phyloP scores from a whole-genome alignment of 1,284 basidiomycete genomes.

The Cutaneotrichosporon sp. region DNA sequence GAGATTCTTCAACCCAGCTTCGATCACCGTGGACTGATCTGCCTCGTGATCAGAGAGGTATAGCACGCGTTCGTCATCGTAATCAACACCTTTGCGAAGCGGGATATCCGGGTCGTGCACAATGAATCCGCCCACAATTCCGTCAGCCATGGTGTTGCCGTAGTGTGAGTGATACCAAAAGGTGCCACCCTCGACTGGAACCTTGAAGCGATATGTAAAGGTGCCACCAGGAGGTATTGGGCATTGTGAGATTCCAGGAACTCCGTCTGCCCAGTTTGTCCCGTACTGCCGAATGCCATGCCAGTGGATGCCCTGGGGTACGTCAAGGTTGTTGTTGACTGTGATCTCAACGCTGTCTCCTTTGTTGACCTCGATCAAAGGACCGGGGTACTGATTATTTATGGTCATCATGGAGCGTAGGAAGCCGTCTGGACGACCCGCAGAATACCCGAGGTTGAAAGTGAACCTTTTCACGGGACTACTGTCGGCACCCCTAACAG shows the following conservation, averaged over 20 bases:
- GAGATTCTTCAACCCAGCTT: background rate
- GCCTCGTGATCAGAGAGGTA: slow-evolving; percentile 30
- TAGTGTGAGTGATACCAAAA: slow-evolving; percentile 40
- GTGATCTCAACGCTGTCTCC: slow-evolving; percentile 30
- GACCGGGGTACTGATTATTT: slow-evolving; percentile 21
- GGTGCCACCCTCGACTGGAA: slow-evolving; percentile 27
- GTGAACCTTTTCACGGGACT: slow-evolving; percentile 1
- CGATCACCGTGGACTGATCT: slow-evolving; percentile 20
- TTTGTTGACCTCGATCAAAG: slow-evolving; percentile 31
- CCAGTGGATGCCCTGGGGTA: slow-evolving; percentile 30
- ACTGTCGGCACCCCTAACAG: background rate
- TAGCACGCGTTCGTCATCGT: slow-evolving; percentile 22
- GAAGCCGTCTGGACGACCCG: slow-evolving; percentile 11
- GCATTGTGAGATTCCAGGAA: slow-evolving; percentile 49
- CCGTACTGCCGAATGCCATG: slow-evolving; percentile 34
- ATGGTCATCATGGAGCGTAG: slow-evolving; percentile 10
- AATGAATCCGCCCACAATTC: slow-evolving; percentile 28
- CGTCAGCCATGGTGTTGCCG: slow-evolving; percentile 30
- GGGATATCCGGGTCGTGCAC: slow-evolving; percentile 27
- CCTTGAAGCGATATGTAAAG: slow-evolving; percentile 51
- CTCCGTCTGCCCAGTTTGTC: slow-evolving; percentile 29
- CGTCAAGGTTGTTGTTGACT: slow-evolving; percentile 26
- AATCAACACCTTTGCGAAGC: slow-evolving; percentile 22
- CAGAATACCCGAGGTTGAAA: slow-evolving; percentile 2
- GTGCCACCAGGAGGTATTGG: slow-evolving; percentile 52